These are phyloP conservation scores for Nigrospora osmanthi DNA, from an alignment of 2,329 filamentous ascomycete genomes.

Conservation along the genomic window DNA sequence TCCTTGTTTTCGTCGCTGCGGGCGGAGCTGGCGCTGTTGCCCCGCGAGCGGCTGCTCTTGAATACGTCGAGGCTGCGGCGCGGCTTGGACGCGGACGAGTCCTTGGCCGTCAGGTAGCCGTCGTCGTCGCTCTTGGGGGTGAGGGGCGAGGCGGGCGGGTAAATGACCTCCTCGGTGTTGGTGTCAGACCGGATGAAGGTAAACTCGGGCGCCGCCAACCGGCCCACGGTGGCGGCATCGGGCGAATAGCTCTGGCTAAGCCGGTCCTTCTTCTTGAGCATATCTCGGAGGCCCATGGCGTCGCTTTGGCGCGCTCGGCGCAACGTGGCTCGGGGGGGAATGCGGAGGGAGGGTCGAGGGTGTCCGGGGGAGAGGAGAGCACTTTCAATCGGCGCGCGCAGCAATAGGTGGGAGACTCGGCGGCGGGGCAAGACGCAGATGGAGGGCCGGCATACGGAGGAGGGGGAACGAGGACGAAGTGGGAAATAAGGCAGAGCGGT, in stretches of 20 bases:
- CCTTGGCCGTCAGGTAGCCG: conserved; percentile 16
- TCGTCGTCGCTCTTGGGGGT: conserved; percentile 9
- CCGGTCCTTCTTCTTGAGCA: conserved; percentile 46
- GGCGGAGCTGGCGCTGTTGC: conserved; percentile 36
- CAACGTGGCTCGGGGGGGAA: no score
- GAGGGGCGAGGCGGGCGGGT: conserved; percentile 46
- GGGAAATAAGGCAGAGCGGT: background rate
- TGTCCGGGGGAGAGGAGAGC: no score
- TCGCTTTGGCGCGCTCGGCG: background rate
- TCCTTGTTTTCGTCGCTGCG: conserved; percentile 17
- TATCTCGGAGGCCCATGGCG: conserved; percentile 42
- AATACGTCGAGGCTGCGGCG: conserved; percentile 40
- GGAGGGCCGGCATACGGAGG: background rate
- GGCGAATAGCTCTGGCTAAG: conserved; percentile 25
- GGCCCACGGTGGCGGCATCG: conserved; percentile 27
- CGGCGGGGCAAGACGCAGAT: no score
- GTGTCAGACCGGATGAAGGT: conserved; percentile 83
- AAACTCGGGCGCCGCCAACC: conserved; percentile 54
- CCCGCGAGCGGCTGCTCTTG: conserved; percentile 34
- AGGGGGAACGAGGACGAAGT: background rate
- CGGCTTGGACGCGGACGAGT: conserved; percentile 16
- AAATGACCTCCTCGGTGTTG: conserved; percentile 67
- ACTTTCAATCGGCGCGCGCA: no score
- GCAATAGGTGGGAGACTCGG: no score
- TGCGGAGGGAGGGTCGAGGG: no score